Evolutionary conservation across 164 flowering plant genomes (phyloP).

Genomic region (Annona cherimola): DNA sequence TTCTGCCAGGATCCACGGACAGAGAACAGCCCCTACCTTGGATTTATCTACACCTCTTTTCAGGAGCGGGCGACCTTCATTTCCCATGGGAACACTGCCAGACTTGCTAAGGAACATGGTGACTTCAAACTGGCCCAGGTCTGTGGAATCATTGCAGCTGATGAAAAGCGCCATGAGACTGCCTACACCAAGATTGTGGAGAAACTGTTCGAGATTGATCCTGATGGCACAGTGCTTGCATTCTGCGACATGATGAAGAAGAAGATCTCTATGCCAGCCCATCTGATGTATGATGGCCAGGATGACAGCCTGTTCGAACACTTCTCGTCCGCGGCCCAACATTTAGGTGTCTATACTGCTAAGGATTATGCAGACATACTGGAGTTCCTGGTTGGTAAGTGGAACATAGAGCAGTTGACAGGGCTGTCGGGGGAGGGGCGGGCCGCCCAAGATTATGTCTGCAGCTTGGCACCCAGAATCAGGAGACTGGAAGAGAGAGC

Average conservation of each 20-base stretch:
- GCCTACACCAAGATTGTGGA: slow-evolving; percentile 61
- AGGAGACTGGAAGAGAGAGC: slow-evolving; percentile 48
- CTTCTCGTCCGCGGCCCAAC: slow-evolving; percentile 63
- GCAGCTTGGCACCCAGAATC: slow-evolving; percentile 50
- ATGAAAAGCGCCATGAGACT: slow-evolving; percentile 73
- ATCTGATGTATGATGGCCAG: slow-evolving; percentile 49
- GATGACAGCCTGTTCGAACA: slow-evolving; percentile 50
- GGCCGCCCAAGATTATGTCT: slow-evolving; percentile 62
- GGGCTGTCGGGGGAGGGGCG: slow-evolving; percentile 64
- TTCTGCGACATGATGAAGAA: slow-evolving; percentile 64
- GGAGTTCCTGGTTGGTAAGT: slow-evolving; percentile 61
- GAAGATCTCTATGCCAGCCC: slow-evolving; percentile 61
- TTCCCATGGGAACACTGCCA: slow-evolving; percentile 74
- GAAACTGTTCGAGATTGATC: slow-evolving; percentile 69
- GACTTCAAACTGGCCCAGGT: slow-evolving; percentile 64
- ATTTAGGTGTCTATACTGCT: slow-evolving; percentile 59
- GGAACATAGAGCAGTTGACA: slow-evolving; percentile 52
- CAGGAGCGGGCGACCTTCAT: slow-evolving; percentile 76
- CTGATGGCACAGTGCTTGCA: slow-evolving; percentile 51
- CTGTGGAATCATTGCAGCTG: slow-evolving; percentile 73
- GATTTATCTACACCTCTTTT: slow-evolving; percentile 74
- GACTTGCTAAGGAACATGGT: slow-evolving; percentile 60
- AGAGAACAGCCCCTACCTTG: slow-evolving; percentile 76
- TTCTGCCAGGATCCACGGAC: slow-evolving; percentile 53
- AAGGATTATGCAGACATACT: slow-evolving; percentile 63